Percentiles rank a stretch among this genome's conserved stretches.
Evolutionary conservation across 495 filamentous ascomycete genomes (phyloP).

Genomic region (Mytilinidion resinicola): DNA sequence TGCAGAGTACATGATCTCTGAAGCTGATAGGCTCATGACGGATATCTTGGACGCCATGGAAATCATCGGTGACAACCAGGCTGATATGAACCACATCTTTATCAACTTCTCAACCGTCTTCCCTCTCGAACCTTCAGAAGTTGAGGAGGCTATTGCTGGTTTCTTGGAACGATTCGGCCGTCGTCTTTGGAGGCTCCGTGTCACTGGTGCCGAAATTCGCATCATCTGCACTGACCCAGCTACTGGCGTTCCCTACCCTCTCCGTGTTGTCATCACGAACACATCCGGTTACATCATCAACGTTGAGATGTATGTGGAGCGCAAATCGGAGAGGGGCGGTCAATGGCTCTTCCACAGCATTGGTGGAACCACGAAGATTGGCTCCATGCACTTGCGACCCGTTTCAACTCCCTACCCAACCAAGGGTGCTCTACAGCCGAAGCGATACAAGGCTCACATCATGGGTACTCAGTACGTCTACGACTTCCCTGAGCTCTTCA

Average conservation of each 20-base stretch:
- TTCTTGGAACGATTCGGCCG: slow-evolving; percentile 96
- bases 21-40: slow-evolving; percentile 92
- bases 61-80: slow-evolving; percentile 98
- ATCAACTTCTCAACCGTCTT: slow-evolving; percentile 97
- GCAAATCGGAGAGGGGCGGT: slow-evolving; percentile 87
- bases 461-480: slow-evolving; percentile 99
- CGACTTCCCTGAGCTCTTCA: slow-evolving; percentile 99
- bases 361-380: slow-evolving; percentile 88
- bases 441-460: slow-evolving; percentile 96
- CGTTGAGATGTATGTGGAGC: slow-evolving; percentile 94
- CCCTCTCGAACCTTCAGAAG: slow-evolving; percentile 81
- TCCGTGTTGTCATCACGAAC: slow-evolving; percentile 96
- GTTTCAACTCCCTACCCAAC: slow-evolving; percentile 92
- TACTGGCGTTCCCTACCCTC: slow-evolving; percentile 81
- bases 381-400: slow-evolving; percentile 86
- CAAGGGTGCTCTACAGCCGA: slow-evolving; percentile 97
- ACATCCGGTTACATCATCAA: slow-evolving; percentile 98
- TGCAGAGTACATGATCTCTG: slow-evolving; percentile 94
- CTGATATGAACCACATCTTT: slow-evolving; percentile 99
- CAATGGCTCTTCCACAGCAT: slow-evolving; percentile 99
- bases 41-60: slow-evolving; percentile 96
- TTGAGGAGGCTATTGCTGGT: slow-evolving; percentile 87
- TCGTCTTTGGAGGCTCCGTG: slow-evolving; percentile 91
- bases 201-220: slow-evolving; percentile 95
- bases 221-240: slow-evolving; percentile 89